Evolutionary conservation across 768 basidiomycete genomes (phyloP).

Genomic region (Cubamyces sp.): DNA sequence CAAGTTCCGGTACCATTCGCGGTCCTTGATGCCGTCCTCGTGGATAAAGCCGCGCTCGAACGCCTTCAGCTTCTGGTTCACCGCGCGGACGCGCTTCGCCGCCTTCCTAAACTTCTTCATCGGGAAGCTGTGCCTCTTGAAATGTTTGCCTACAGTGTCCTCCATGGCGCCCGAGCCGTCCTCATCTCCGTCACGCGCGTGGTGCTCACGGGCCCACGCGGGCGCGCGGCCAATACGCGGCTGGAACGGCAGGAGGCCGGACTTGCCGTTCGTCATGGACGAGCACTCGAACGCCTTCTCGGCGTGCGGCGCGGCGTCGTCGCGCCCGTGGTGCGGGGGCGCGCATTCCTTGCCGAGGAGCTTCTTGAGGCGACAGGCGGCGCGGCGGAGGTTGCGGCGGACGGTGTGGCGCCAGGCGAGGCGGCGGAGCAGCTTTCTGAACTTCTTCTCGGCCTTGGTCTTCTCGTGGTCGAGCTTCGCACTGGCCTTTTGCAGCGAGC

Average conservation of each 20-base stretch:
- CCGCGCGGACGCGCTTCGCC: conserved; percentile 56
- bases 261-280: conserved; percentile 6
- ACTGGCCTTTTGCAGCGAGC: conserved; percentile 53
- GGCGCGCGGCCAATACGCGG: conserved; percentile 34
- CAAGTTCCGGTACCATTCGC: conserved; percentile 87
- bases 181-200: not conserved
- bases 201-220: conserved; percentile 34
- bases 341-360: conserved; percentile 44
- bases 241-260: conserved; percentile 22
- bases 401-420: conserved; percentile 35
- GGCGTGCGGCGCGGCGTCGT: not conserved
- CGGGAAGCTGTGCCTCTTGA: conserved; percentile 18
- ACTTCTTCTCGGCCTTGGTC: conserved; percentile 51
- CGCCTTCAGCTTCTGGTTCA: conserved; percentile 66
- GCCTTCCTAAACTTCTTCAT: conserved; percentile 55
- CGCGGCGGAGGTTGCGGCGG: conserved; percentile 45
- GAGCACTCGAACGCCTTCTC: conserved; percentile 23
- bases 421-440: conserved; percentile 50
- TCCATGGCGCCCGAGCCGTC: not conserved
- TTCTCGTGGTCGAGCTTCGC: conserved; percentile 63
- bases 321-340: conserved; percentile 7
- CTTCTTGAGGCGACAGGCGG: conserved; percentile 42
- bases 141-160: conserved; percentile 9
- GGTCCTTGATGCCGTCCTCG: conserved; percentile 72
- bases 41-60: conserved; percentile 86